phyloP scores from a whole-genome alignment of 306 rosid species.

The Medicago arabica region DNA sequence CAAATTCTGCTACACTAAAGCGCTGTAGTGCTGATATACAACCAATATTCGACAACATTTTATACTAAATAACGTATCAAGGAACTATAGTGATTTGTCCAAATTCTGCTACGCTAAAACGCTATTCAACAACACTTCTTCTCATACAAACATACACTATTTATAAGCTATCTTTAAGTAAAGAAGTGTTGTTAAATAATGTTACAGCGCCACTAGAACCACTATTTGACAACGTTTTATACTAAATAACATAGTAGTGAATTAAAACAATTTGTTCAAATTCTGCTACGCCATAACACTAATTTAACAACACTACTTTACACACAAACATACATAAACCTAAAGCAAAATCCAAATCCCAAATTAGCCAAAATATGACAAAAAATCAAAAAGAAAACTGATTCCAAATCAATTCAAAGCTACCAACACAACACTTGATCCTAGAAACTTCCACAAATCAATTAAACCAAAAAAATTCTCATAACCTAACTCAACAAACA shows the following conservation, averaged over 20 bases:
- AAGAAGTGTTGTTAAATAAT: no score
- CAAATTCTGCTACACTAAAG: not conserved
- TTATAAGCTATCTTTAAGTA: no score
- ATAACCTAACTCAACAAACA: not conserved
- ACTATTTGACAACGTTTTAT: not conserved
- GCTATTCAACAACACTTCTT: not conserved
- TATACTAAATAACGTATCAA: not conserved
- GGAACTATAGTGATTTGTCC: not conserved
- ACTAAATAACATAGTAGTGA: no score
- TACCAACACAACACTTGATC: not conserved
- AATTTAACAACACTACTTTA: not conserved
- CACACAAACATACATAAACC: not conserved
- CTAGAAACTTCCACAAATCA: constrained; percentile 12
- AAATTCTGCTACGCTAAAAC: not conserved
- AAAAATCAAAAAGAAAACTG: not conserved
- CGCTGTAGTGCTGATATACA: no score
- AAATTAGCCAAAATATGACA: not conserved
- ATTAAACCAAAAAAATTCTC: not conserved
- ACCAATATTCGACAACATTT: not conserved
- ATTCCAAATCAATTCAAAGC: constrained; percentile 22
- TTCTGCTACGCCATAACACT: not conserved
- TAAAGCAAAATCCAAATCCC: constrained; percentile 2
- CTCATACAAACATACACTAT: not conserved
- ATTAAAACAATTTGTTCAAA: not conserved
- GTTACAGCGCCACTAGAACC: not conserved